These are phyloP conservation scores for Malus hybrid DNA, from an alignment of 331 rosid genomes.

Conservation along the genomic window DNA sequence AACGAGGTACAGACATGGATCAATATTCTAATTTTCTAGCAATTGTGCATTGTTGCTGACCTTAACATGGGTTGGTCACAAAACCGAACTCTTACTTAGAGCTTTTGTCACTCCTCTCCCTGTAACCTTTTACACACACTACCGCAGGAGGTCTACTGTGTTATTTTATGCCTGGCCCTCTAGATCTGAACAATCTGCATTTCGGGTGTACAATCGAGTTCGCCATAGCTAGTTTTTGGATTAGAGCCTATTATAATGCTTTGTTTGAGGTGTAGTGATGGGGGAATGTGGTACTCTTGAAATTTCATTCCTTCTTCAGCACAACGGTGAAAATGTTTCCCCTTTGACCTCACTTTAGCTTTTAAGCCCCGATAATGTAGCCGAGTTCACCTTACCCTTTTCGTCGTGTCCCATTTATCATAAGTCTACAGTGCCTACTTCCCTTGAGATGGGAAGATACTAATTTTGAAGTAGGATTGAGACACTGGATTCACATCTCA, in stretches of 20 bases:
- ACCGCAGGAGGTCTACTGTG: background rate
- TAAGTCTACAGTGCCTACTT: background rate
- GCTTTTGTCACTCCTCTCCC: background rate
- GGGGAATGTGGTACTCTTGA: background rate
- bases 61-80: background rate
- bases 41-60: background rate
- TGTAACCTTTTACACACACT: background rate
- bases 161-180: background rate
- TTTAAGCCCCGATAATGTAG: background rate
- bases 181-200: background rate
- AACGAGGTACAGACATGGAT: constrained; percentile 23
- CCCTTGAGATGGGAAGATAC: background rate
- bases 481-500: background rate
- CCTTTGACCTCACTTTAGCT: background rate
- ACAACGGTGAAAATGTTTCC: background rate
- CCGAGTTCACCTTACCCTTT: background rate
- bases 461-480: background rate
- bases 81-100: background rate
- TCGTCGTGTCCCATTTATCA: background rate
- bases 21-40: background rate
- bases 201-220: background rate
- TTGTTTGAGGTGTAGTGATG: background rate
- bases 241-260: too few relatives aligned
- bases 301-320: background rate
- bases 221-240: too few relatives aligned